Base-by-base conservation (phyloP, 2,329 filamentous ascomycete genomes). In the Trichocomaceae sp. region DNA sequence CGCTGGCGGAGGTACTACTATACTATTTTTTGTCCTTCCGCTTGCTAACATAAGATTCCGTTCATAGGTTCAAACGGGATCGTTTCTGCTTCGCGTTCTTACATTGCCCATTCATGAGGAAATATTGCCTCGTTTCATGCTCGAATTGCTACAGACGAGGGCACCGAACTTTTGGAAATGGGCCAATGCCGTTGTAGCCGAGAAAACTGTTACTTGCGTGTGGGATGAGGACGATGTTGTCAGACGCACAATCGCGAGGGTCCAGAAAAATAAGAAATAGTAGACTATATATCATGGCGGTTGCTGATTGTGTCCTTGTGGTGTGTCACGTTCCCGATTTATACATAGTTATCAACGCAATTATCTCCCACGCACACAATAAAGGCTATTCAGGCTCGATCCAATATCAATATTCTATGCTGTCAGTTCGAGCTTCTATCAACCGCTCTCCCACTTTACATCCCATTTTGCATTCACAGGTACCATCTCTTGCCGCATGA, bases 401-500 rank as follows among this genome's bases (percentile, higher is more conserved):
- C n/a, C n/a, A n/a, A n/a, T n/a, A n/a, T n/a, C n/a, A n/a, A n/a
- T n/a, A n/a, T n/a, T n/a, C n/a, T n/a, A n/a, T n/a, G n/a, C n/a
- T n/a, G n/a, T n/a, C n/a, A n/a, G n/a, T n/a, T n/a, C n/a, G n/a
- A n/a, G n/a, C n/a, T n/a, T n/a, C n/a, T n/a, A n/a, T n/a, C n/a
- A n/a, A n/a, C n/a, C n/a, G 47, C 44, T 2, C 45, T 56, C 29
- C 56, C 47, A 41, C 29, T 68, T 63, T 37, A 62, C 61, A 61
- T 62, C 29, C 60, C 57, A 2, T 17, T 22, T 0, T 62, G 59
- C 49, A 50, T 60, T 31, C 49, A 56, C 47, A 55, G 39, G 19
- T 46, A 57, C 50, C 60, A 63, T 54, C 41, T 54, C 37, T 58
- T 59, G 35, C 50, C 55, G 19, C 49, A 47, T 13, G 53, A 61